phyloP scores from a whole-genome alignment of 2,329 filamentous ascomycete species.

The Pezicula carpinea region DNA sequence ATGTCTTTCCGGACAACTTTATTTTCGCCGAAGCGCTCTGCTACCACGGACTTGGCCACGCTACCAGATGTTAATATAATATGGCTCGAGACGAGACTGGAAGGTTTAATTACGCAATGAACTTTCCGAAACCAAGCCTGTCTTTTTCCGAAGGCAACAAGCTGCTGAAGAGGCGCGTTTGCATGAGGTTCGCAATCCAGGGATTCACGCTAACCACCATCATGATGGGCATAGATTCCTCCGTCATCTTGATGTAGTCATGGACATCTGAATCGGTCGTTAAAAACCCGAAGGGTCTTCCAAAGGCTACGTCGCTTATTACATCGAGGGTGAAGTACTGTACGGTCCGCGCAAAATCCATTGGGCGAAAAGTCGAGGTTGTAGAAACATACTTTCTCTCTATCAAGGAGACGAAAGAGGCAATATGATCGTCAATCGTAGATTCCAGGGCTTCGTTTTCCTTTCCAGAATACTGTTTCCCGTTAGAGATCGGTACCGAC shows the following conservation, averaged over 20 bases:
- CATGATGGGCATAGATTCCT: constrained; percentile 38
- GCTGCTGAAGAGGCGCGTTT: constrained; percentile 35
- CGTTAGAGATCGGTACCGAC: background rate
- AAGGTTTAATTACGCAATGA: constrained; percentile 39
- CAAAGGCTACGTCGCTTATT: constrained; percentile 47
- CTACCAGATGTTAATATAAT: constrained; percentile 22
- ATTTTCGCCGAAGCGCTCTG: constrained; percentile 38
- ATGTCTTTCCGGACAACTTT: constrained; percentile 43
- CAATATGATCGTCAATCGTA: constrained; percentile 42
- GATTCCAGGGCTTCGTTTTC: constrained; percentile 44
- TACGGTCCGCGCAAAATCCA: constrained; percentile 46
- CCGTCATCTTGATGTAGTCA: constrained; percentile 39
- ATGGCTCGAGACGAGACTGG: constrained; percentile 13
- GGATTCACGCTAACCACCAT: constrained; percentile 40
- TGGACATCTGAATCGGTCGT: constrained; percentile 41
- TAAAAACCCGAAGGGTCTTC: constrained; percentile 43
- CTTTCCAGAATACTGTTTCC: constrained; percentile 42
- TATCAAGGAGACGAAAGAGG: constrained; percentile 42
- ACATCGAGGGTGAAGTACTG: constrained; percentile 50
- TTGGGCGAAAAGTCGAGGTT: constrained; percentile 26
- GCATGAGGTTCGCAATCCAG: constrained; percentile 35
- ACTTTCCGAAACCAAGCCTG: constrained; percentile 32
- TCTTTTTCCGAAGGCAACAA: constrained; percentile 37
- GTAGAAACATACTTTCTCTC: constrained; percentile 41
- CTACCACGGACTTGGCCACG: constrained; percentile 40